Percentiles rank a stretch among this genome's conserved stretches.
phyloP scores from a whole-genome alignment of 805 yeast species.

The Huiozyma naganishii region DNA sequence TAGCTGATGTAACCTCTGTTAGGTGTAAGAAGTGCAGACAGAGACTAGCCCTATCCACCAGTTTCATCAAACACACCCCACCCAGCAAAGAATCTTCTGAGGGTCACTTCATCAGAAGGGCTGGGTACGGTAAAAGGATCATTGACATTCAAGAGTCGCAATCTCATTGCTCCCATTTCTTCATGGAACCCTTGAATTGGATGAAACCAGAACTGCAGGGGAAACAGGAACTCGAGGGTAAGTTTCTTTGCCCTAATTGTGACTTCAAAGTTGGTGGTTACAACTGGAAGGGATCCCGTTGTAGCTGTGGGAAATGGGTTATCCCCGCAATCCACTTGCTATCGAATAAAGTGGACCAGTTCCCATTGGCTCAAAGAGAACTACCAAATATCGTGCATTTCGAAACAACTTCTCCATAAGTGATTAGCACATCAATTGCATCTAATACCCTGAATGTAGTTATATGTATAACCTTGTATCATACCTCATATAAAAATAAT shows the following conservation, averaged over 20 bases:
- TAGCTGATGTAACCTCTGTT: slow-evolving; percentile 29
- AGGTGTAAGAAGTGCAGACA: slow-evolving; percentile 81
- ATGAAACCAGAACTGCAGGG: slow-evolving; percentile 68
- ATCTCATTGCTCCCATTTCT: slow-evolving; percentile 66
- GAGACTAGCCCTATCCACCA: slow-evolving; percentile 49
- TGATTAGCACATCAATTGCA: not conserved
- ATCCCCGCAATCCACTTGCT: slow-evolving; percentile 81
- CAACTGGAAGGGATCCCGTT: slow-evolving; percentile 88
- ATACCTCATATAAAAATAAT: not conserved
- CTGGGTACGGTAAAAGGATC: slow-evolving; percentile 50
- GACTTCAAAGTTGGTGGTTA: slow-evolving; percentile 79
- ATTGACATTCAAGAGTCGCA: slow-evolving; percentile 49
- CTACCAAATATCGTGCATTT: slow-evolving; percentile 20
- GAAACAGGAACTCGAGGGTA: slow-evolving; percentile 75
- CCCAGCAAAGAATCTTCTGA: slow-evolving; percentile 59
- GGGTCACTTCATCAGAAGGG: slow-evolving; percentile 52
- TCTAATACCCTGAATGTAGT: not conserved
- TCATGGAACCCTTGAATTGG: slow-evolving; percentile 85
- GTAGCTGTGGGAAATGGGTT: slow-evolving; percentile 95
- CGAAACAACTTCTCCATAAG: slow-evolving; percentile 1
- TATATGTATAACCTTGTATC: not conserved
- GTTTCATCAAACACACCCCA: slow-evolving; percentile 54
- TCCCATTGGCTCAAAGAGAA: slow-evolving; percentile 18
- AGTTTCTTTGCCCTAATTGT: slow-evolving; percentile 77
- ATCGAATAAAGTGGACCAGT: slow-evolving; percentile 68